Percentiles rank a stretch among this genome's conserved stretches.
phyloP scores from a whole-genome alignment of 768 basidiomycete genomes.

The Amyloporia xantha region DNA sequence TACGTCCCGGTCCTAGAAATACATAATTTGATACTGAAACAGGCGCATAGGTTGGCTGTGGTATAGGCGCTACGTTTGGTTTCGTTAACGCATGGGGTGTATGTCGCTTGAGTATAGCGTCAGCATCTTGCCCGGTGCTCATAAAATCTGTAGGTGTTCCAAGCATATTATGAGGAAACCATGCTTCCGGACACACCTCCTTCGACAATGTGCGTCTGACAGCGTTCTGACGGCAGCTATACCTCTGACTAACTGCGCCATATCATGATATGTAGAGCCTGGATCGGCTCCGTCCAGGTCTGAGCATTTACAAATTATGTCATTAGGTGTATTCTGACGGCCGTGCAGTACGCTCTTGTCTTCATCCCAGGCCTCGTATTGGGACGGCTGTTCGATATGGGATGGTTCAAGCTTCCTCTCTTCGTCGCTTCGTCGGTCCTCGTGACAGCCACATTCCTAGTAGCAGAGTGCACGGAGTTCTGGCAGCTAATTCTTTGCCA shows the following conservation, averaged over 20 bases:
- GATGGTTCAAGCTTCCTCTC: conserved; percentile 51
- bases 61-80: conserved; percentile 52
- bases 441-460: conserved; percentile 53
- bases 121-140: neutral
- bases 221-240: neutral
- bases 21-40: no score
- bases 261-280: conserved; percentile 44
- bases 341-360: conserved; percentile 48
- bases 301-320: no score
- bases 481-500: conserved; percentile 80
- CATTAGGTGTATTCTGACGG: neutral
- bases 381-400: conserved; percentile 70
- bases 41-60: conserved; percentile 18
- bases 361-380: conserved; percentile 57
- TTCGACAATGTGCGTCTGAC: conserved; percentile 50
- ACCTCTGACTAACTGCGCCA: neutral
- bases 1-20: no score
- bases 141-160: conserved; percentile 50
- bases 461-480: conserved; percentile 62
- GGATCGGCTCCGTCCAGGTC: conserved; percentile 77
- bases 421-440: conserved; percentile 42
- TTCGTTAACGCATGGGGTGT: conserved; percentile 75
- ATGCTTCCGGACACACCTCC: conserved; percentile 43
- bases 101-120: conserved; percentile 15
- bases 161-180: conserved; percentile 59